phyloP scores from a whole-genome alignment of 192 early-diverging fungal genomes.

The Coemansia sp. region DNA sequence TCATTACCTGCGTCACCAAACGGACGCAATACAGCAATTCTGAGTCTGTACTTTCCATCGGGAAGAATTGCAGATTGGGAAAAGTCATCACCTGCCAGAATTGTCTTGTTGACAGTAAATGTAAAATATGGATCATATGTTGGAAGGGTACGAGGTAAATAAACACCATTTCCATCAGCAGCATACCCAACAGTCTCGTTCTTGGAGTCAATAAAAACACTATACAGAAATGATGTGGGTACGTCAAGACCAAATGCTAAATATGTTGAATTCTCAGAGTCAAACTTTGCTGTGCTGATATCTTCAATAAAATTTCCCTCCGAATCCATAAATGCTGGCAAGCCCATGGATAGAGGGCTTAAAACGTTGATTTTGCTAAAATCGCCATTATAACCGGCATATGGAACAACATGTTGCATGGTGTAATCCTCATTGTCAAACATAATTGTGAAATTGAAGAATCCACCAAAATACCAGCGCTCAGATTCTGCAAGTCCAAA shows the following conservation, averaged over 20 bases:
- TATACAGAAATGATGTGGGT: not conserved
- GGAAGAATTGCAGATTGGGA: constrained; percentile 26
- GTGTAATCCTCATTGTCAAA: not conserved
- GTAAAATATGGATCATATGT: no score
- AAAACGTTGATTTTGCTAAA: constrained; percentile 1
- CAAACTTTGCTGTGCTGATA: not conserved
- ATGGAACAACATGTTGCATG: constrained; percentile 2
- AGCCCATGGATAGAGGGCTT: not conserved
- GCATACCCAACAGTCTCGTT: not conserved
- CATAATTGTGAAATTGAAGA: not conserved
- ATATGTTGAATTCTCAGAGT: not conserved
- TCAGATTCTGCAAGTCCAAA: not conserved
- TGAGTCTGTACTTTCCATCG: not conserved
- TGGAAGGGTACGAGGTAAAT: not conserved
- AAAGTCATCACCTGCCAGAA: constrained; percentile 10
- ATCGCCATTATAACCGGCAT: constrained; percentile 7
- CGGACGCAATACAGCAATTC: constrained; percentile 3
- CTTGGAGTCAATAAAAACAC: not conserved
- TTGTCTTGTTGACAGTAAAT: not conserved
- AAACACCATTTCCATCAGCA: not conserved
- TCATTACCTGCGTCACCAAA: constrained; percentile 4
- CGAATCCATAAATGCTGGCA: constrained; percentile 1
- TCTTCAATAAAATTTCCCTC: not conserved
- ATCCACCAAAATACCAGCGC: constrained; percentile 10
- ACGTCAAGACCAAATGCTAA: constrained; percentile 6